phyloP scores from a whole-genome alignment of 139 green algal species.

The Micractinium sp. region DNA sequence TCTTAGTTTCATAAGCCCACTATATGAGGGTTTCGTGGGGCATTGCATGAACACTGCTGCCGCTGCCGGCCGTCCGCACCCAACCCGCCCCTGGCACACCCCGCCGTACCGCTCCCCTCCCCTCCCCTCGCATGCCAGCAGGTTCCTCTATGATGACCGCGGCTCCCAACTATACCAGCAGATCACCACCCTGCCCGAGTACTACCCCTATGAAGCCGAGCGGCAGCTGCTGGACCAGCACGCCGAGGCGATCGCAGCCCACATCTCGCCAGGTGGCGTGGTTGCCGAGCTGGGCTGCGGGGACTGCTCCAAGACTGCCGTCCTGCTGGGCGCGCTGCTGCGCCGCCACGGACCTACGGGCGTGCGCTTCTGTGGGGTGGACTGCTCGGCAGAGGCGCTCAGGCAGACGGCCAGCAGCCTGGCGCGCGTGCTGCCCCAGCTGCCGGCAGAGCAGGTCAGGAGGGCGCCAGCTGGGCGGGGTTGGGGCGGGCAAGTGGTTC shows the following conservation, averaged over 20 bases:
- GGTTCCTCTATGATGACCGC: constrained; percentile 41
- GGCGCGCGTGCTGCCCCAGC: background rate
- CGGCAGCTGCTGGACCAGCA: constrained; percentile 36
- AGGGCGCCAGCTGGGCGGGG: background rate
- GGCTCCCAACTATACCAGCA: constrained; percentile 38
- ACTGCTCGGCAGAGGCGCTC: constrained; percentile 64
- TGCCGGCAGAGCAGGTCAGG: constrained; percentile 6
- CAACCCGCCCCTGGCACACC: too few relatives aligned
- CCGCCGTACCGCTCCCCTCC: background rate
- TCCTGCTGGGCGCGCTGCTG: constrained; percentile 53
- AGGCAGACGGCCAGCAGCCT: constrained; percentile 48
- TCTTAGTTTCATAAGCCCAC: background rate
- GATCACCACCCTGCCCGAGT: constrained; percentile 29
- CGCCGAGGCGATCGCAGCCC: constrained; percentile 46
- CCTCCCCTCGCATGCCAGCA: background rate
- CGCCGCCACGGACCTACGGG: background rate
- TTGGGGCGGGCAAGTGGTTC: too few relatives aligned
- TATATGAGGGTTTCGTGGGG: background rate
- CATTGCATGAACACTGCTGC: background rate
- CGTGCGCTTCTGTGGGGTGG: constrained; percentile 58
- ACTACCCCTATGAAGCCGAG: constrained; percentile 44
- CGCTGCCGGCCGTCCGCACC: background rate
- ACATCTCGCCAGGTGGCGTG: constrained; percentile 42
- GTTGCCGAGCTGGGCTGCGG: constrained; percentile 69
- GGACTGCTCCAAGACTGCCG: constrained; percentile 55